Evolutionary conservation across 2,329 filamentous ascomycete species (phyloP).

Genomic region (Diaporthe eres): DNA sequence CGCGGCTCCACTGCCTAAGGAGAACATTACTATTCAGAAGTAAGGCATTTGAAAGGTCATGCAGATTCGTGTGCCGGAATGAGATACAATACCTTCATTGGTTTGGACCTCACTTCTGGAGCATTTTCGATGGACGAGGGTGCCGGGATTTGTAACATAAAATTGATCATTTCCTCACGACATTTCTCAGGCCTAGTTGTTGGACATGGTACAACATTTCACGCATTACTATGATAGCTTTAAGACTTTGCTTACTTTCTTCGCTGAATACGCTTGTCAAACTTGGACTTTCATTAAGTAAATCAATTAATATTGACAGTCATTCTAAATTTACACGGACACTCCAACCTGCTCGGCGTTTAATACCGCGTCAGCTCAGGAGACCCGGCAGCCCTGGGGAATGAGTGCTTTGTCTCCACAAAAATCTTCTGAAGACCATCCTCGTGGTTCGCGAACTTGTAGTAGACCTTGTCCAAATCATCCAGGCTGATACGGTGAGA

Average conservation of each 20-base stretch:
- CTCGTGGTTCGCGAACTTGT: conserved; percentile 71
- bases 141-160: no score
- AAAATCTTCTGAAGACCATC: conserved; percentile 88
- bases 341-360: background rate
- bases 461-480: conserved; percentile 77
- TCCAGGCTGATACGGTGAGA: conserved; percentile 83
- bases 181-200: no score
- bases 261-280: background rate
- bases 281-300: rapidly evolving
- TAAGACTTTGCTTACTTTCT: background rate
- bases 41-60: background rate
- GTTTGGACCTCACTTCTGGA: background rate
- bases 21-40: conserved; percentile 8
- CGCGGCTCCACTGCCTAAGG: conserved; percentile 11
- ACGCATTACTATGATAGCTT: background rate
- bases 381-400: conserved; percentile 58
- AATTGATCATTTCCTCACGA: no score
- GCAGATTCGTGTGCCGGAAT: background rate
- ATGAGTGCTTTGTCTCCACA: conserved; percentile 71
- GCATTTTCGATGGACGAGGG: background rate
- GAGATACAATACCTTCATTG: background rate
- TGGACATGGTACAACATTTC: background rate
- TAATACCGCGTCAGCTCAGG: conserved; percentile 60
- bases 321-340: background rate
- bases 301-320: background rate